Evolutionary conservation across 805 yeast genomes (phyloP), one percentile per base, ranked within the genome.

Genomic region (Pichia manshurica): DNA sequence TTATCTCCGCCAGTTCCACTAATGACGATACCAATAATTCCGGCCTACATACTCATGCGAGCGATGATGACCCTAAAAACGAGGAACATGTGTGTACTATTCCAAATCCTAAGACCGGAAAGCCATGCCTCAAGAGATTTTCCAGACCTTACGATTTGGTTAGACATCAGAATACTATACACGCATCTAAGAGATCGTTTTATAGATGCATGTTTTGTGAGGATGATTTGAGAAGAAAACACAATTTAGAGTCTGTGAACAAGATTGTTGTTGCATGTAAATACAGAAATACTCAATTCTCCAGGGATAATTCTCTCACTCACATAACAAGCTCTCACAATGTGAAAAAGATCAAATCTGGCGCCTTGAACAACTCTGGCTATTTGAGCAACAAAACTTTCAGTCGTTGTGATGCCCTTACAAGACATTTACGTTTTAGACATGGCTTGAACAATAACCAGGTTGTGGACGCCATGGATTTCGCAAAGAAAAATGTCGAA

Each of bases 141-240:
- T 88, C 97, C 16, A 78, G 99, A 60, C 95, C 96, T 17, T 91
- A 91, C 63, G 99, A 91, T 69, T 73, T 91, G 60, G 84, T 90
- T 22, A 79, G 99, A 58, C 99, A 91, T 66, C 96, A 91, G 65
- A 96, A 91, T 60, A 93, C 98, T 0, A 90, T 91, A 46, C 99
- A 91, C 65, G 93, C 97, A 1, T 75, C 85, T 42, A 84, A 83
- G 63, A 84, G 91, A 67, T 85, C 85, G 58, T 80, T 84, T 42
- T 93, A 82, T 71, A 81, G 85, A 62, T 91, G 99, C 66, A 81
- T 81, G 56, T 81, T 84, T 39, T 91, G 99, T 68, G 93, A 85
- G 48, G 83, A 78, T 56, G 81, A 77, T 55, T 73, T 81, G 50
- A 77, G 79, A 25, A 64, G 69, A 41, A 64, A 59, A 45, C 59